phyloP scores from a whole-genome alignment of 345 rosid genomes.

The Physaria fendleri region DNA sequence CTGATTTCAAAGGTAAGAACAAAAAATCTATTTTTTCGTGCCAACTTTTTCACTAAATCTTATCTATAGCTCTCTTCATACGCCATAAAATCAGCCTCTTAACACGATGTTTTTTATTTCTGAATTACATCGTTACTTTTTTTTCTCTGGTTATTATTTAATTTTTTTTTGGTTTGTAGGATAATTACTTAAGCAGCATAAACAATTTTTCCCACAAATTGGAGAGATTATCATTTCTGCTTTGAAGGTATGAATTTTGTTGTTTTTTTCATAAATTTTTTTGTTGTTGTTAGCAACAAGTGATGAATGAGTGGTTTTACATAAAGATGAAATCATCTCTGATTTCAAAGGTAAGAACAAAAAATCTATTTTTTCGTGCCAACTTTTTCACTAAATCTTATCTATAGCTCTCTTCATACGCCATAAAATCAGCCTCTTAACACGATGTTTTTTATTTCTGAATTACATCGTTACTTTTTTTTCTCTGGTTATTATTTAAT shows the following conservation, averaged over 20 bases:
- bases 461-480: neutral
- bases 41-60: too few relatives aligned
- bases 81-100: neutral
- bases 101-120: neutral
- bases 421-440: neutral
- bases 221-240: conserved; percentile 7
- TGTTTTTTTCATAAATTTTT: neutral
- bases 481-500: neutral
- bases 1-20: conserved; percentile 43
- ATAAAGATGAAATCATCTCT: conserved; percentile 44
- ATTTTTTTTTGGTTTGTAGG: neutral
- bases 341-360: conserved; percentile 45
- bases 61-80: too few relatives aligned
- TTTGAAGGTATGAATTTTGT: neutral
- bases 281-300: neutral
- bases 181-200: neutral
- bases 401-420: neutral
- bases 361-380: too few relatives aligned
- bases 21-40: too few relatives aligned
- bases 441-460: neutral
- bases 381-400: too few relatives aligned
- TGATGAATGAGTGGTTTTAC: conserved; percentile 7
- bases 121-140: neutral
- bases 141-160: neutral
- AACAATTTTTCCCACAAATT: neutral